Evolutionary conservation across 805 yeast genomes (phyloP).

Genomic region (Ascoidea rubescens): DNA sequence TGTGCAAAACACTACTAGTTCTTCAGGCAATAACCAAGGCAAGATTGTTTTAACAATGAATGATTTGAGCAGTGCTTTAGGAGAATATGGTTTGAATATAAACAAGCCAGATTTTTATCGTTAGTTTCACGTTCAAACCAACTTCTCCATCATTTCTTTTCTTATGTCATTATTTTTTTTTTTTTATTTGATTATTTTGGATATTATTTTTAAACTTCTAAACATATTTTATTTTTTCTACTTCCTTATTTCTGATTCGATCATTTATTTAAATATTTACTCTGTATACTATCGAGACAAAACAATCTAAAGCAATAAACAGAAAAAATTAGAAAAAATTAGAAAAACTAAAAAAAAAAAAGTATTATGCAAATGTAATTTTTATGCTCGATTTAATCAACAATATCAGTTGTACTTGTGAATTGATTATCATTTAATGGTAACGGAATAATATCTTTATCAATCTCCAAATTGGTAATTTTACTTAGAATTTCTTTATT

Average conservation of each 20-base stretch:
- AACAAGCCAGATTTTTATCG: conserved; percentile 91
- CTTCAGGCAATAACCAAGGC: conserved; percentile 37
- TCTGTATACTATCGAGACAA: too few relatives aligned
- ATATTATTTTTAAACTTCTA: too few relatives aligned
- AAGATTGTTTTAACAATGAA: conserved; percentile 86
- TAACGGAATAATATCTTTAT: conserved; percentile 12
- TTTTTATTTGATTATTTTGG: too few relatives aligned
- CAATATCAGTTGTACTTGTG: background rate
- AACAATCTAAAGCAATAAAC: too few relatives aligned
- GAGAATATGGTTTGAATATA: conserved; percentile 85
- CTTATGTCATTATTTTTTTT: too few relatives aligned
- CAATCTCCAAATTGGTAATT: background rate
- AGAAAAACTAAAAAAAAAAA: background rate
- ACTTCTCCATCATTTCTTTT: too few relatives aligned
- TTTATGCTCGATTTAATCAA: background rate
- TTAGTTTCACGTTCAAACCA: conserved; percentile 16
- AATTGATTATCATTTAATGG: background rate
- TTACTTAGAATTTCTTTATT: background rate
- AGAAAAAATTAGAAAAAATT: too few relatives aligned
- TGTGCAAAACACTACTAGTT: conserved; percentile 19
- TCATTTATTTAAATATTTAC: too few relatives aligned
- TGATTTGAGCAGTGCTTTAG: conserved; percentile 81
- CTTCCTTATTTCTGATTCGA: too few relatives aligned
- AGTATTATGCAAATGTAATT: background rate
- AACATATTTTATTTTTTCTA: too few relatives aligned